These are phyloP conservation scores for Rheum nobile DNA, from an alignment of 148 eudicot species.

Conservation along the genomic window DNA sequence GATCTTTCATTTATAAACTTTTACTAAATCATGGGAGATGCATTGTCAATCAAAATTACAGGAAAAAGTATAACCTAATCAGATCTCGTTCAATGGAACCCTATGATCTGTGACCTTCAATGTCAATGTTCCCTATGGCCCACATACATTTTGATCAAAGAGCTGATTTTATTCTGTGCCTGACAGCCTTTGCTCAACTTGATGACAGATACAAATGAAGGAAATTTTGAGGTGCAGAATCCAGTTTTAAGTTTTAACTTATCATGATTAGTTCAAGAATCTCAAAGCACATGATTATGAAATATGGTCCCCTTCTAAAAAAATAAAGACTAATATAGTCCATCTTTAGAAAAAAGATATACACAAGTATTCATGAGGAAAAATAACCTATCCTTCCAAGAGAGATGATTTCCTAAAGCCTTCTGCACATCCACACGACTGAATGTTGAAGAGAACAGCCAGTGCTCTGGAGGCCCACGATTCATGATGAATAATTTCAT, in stretches of 20 bases:
- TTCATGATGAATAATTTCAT: conserved; percentile 50
- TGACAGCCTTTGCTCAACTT: background rate
- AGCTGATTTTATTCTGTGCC: background rate
- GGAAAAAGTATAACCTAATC: background rate
- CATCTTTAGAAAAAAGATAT: background rate
- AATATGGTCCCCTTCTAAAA: background rate
- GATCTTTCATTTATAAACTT: background rate
- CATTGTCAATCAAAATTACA: background rate
- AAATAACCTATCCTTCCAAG: conserved; percentile 88
- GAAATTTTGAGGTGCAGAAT: background rate
- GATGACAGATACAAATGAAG: background rate
- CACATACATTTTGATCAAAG: background rate
- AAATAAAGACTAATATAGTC: background rate
- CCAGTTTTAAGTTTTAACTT: background rate
- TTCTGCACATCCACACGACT: conserved; percentile 87
- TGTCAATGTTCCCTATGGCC: background rate
- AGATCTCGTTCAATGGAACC: background rate
- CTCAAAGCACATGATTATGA: background rate
- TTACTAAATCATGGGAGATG: background rate
- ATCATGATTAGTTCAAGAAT: background rate
- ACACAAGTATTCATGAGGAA: background rate
- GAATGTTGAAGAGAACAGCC: conserved; percentile 57
- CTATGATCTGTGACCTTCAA: background rate
- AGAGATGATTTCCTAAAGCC: conserved; percentile 86
- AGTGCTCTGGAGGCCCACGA: conserved; percentile 80